A percentile compares a stretch with the other conserved stretches of the same genome.
These are phyloP conservation scores for Aureobasidium leucospermi DNA, from an alignment of 2,329 filamentous ascomycete genomes.

Conservation along the genomic window DNA sequence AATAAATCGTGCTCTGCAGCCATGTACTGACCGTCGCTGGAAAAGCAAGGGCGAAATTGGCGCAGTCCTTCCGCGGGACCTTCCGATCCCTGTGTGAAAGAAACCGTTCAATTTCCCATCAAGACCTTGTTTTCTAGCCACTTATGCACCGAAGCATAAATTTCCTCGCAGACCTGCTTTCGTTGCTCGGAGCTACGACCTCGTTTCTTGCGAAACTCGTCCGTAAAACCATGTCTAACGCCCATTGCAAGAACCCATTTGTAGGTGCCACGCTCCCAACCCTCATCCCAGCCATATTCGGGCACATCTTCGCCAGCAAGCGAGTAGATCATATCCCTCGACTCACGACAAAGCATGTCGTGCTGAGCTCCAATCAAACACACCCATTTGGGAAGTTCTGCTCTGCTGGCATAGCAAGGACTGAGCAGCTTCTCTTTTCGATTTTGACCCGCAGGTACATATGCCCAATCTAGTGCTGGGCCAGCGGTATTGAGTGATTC, in stretches of 20 bases:
- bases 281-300: not conserved
- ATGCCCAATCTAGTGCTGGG: not conserved
- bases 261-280: not conserved
- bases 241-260: not conserved
- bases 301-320: not conserved
- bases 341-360: not conserved
- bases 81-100: too few species aligned
- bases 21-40: too few species aligned
- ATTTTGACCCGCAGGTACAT: not conserved
- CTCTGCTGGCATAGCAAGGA: not conserved
- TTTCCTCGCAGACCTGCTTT: not conserved
- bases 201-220: not conserved
- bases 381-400: not conserved
- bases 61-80: too few species aligned
- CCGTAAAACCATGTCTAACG: not conserved
- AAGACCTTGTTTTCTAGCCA: not conserved
- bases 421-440: not conserved
- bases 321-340: slow-evolving; percentile 4
- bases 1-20: too few species aligned
- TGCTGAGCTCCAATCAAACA: slow-evolving; percentile 8
- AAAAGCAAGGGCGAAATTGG: too few species aligned
- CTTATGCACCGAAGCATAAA: not conserved
- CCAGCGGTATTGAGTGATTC: not conserved
- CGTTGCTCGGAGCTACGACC: not conserved
- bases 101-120: too few species aligned